Base-by-base conservation (phyloP, 257 asterid species). In the Orobanche coerulescens region DNA sequence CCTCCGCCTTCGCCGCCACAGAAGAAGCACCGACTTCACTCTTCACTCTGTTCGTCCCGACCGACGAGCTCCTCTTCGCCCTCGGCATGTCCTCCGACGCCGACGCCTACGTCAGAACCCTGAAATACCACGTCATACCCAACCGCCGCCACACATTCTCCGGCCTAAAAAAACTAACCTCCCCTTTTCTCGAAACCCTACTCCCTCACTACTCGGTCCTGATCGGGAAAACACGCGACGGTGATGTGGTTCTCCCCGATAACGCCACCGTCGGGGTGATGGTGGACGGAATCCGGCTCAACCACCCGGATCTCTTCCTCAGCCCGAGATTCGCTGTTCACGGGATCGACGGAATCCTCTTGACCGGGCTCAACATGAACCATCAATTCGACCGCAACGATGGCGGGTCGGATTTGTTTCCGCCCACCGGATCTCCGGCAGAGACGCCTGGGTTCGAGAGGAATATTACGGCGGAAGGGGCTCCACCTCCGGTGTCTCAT, bases 41-140 rank as follows among this genome's bases (percentile, higher is more conserved):
- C 9, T 81, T 77, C 80, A 84, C 94, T 2, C 49, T 84, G 12
- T 84, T 84, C 82, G 82, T 87, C 14, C 83, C 94, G 0, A 52
- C 36, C 22, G 85, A 84, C 65, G 65, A 71, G 16, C 77, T 53
- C 8, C 70, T 84, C 23, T 80, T 57, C 78, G 63, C 83, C 5
- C 87, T 82, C 56, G 90, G 80, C 68, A 82, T 84, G 87, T 68
- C 75, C 53, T 60, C 79, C 50, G 79, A 76, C 68, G 83, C 90
- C 72, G 64, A 69, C 49, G 71, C 65, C 24, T 84, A 84, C 71
- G 73, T 80, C 76, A 61, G 68, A 68, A 74, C 90, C 1, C 82
- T 84, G 60, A 68, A 65, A 6, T 84, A 79, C 84, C 94, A 84
- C 80, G 54, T 82, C 77, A 40, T 78, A 70, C 82, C 90, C 64